Percentiles rank a stretch among this genome's conserved stretches.
Conservation (phyloP, 2,329 filamentous ascomycete genomes). For the Chaetothyriales sp. region DNA sequence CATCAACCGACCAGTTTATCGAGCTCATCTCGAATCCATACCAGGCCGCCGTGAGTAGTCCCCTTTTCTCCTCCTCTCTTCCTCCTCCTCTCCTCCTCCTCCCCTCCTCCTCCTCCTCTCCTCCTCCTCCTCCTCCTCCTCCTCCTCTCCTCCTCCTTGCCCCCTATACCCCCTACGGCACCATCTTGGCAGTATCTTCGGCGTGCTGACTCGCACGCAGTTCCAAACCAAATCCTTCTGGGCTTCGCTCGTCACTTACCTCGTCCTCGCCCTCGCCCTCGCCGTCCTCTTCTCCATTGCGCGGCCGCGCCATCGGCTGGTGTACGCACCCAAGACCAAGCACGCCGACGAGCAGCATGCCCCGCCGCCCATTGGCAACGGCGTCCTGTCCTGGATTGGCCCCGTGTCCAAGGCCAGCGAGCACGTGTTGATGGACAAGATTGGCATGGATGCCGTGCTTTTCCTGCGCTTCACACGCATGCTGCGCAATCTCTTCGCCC, state of each 20-base stretch:
- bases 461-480: constrained; percentile 83
- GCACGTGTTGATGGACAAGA: constrained; percentile 59
- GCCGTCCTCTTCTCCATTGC: constrained; percentile 75
- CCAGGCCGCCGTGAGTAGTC: constrained; percentile 27
- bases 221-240: constrained; percentile 52
- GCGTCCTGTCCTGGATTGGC: constrained; percentile 74
- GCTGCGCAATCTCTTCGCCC: constrained; percentile 78
- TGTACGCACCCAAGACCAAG: constrained; percentile 89
- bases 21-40: constrained; percentile 33
- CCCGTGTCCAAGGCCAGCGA: constrained; percentile 70
- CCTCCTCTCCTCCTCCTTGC: too few relatives aligned
- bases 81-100: too few relatives aligned
- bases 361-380: constrained; percentile 72
- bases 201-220: constrained; percentile 24
- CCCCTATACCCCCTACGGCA: too few relatives aligned
- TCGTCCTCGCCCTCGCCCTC: constrained; percentile 60
- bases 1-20: constrained; percentile 26
- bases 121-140: too few relatives aligned
- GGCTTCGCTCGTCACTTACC: constrained; percentile 65
- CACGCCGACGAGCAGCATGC: constrained; percentile 82
- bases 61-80: background rate
- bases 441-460: constrained; percentile 80
- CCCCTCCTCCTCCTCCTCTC: too few relatives aligned
- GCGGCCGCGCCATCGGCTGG: constrained; percentile 77
- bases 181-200: background rate